These are phyloP conservation scores for Gnomoniopsis smithogilvyi DNA, from an alignment of 2,329 filamentous ascomycete species.

Conservation along the genomic window DNA sequence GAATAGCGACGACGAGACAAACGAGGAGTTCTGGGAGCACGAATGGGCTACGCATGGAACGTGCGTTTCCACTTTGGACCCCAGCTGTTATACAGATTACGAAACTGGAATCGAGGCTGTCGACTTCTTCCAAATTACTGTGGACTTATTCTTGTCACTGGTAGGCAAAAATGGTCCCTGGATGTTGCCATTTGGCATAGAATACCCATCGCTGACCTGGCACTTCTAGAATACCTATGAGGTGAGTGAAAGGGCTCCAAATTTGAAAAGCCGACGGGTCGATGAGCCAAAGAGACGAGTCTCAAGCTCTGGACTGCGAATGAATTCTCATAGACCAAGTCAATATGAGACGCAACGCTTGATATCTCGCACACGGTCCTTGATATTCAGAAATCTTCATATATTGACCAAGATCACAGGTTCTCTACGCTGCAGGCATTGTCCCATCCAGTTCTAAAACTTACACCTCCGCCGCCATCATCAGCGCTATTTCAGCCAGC, in stretches of 20 bases:
- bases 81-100: slow-evolving; percentile 11
- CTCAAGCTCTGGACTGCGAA: not conserved
- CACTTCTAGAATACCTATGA: slow-evolving; percentile 11
- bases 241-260: not conserved
- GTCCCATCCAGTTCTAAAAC: slow-evolving; percentile 13
- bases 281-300: not conserved
- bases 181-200: not conserved
- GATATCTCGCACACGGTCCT: not conserved
- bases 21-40: slow-evolving; percentile 16
- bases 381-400: not conserved
- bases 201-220: not conserved
- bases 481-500: slow-evolving; percentile 10
- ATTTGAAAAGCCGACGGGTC: not conserved
- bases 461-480: slow-evolving; percentile 12
- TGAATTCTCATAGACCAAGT: not conserved
- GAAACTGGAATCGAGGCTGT: slow-evolving; percentile 14
- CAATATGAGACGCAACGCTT: not conserved
- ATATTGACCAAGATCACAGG: not conserved
- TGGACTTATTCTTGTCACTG: slow-evolving; percentile 12
- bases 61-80: slow-evolving; percentile 15
- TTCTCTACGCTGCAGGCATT: slow-evolving; percentile 12
- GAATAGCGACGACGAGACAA: slow-evolving; percentile 11
- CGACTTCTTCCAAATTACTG: slow-evolving; percentile 14
- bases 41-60: slow-evolving; percentile 17
- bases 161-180: not conserved